Evolutionary conservation across 1,284 basidiomycete species (phyloP).

Genomic region (Naganishia sp.): DNA sequence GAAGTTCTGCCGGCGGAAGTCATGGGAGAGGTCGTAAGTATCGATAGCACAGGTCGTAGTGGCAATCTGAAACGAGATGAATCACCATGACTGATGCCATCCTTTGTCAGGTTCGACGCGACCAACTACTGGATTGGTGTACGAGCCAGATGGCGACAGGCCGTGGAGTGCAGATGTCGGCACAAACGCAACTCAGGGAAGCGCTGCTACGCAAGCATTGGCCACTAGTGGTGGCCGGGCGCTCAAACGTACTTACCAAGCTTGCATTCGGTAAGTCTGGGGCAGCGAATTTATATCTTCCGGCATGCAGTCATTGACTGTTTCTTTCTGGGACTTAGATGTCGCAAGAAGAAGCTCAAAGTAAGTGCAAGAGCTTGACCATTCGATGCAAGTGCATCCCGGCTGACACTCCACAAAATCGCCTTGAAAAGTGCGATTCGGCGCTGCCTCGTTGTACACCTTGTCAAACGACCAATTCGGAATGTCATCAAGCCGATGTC

Average conservation of each 20-base stretch:
- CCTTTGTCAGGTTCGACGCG: not conserved
- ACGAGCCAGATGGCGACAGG: not conserved
- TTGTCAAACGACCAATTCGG: slow-evolving; percentile 23
- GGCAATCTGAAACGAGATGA: not conserved
- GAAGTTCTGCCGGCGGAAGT: not conserved
- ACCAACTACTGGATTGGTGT: not conserved
- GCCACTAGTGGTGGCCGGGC: not conserved
- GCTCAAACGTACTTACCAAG: slow-evolving; percentile 29
- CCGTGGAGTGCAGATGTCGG: not conserved
- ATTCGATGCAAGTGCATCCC: no score
- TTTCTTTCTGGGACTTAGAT: slow-evolving; percentile 2
- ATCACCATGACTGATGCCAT: not conserved
- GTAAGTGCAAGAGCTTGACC: not conserved
- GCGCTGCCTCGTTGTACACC: slow-evolving; percentile 29
- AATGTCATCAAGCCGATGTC: slow-evolving; percentile 31
- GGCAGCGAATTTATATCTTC: not conserved
- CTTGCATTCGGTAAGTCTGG: slow-evolving; percentile 27
- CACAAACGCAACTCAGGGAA: not conserved
- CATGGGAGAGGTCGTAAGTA: not conserved
- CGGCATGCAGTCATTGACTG: not conserved
- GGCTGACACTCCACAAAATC: not conserved
- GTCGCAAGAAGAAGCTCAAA: slow-evolving; percentile 33
- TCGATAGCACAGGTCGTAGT: no score
- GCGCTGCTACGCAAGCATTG: not conserved
- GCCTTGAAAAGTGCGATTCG: slow-evolving; percentile 26